phyloP scores from a whole-genome alignment of 331 rosid genomes.

The Ulmus americana region DNA sequence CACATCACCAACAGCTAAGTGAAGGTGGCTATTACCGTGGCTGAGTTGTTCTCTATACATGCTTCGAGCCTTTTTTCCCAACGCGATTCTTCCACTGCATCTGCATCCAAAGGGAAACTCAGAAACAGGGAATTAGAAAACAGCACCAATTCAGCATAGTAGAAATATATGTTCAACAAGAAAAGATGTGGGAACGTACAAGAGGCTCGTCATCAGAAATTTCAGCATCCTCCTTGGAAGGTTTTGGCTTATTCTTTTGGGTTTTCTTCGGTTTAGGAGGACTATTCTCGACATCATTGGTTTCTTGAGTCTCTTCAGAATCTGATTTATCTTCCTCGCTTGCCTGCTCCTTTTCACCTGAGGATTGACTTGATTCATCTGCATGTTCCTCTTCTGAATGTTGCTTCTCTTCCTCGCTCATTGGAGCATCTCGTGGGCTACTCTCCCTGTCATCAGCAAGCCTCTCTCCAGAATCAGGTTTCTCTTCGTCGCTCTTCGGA shows the following conservation, averaged over 20 bases:
- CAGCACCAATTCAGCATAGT: not conserved
- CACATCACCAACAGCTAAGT: slow-evolving; percentile 22
- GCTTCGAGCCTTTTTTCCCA: slow-evolving; percentile 38
- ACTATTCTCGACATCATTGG: slow-evolving; percentile 27
- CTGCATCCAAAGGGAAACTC: slow-evolving; percentile 33
- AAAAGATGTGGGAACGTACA: slow-evolving; percentile 35
- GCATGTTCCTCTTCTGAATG: slow-evolving; percentile 41
- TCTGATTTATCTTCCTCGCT: slow-evolving; percentile 38
- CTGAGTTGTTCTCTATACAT: slow-evolving; percentile 25
- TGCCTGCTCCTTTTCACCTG: slow-evolving; percentile 28
- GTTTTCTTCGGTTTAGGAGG: slow-evolving; percentile 31
- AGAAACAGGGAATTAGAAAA: slow-evolving; percentile 12
- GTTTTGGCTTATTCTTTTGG: slow-evolving; percentile 28
- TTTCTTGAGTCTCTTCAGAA: slow-evolving; percentile 44
- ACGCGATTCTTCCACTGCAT: slow-evolving; percentile 50
- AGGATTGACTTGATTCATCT: slow-evolving; percentile 33
- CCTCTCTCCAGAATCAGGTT: slow-evolving; percentile 17
- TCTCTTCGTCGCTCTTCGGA: slow-evolving; percentile 22
- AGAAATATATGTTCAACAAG: not conserved
- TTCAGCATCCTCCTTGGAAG: slow-evolving; percentile 29
- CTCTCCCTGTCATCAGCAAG: slow-evolving; percentile 36
- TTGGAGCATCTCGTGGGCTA: slow-evolving; percentile 32
- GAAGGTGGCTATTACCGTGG: slow-evolving; percentile 18
- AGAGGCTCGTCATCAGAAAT: slow-evolving; percentile 70
- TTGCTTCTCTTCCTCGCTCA: slow-evolving; percentile 38